Evolutionary conservation across 1,139 yeast genomes (phyloP).

Genomic region (Taiozyma sp.): DNA sequence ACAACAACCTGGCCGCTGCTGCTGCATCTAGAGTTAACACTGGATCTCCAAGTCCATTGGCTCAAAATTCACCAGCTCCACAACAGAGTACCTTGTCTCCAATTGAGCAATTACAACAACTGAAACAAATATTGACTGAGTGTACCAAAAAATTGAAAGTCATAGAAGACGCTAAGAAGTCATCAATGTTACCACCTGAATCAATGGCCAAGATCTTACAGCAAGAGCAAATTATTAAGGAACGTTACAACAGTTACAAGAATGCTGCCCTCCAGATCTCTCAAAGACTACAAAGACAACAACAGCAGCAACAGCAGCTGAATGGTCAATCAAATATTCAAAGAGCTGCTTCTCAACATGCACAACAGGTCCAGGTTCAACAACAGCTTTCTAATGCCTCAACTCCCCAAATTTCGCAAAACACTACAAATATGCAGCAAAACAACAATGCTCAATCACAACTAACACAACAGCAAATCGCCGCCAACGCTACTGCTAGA

Average conservation of each 20-base stretch:
- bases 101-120: slow-evolving; percentile 29
- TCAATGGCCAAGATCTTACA: slow-evolving; percentile 25
- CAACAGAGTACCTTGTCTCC: slow-evolving; percentile 11
- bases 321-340: neutral
- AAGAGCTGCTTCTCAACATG: neutral
- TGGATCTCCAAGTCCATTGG: slow-evolving; percentile 18
- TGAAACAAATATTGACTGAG: slow-evolving; percentile 32
- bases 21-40: slow-evolving; percentile 6
- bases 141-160: slow-evolving; percentile 38
- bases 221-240: slow-evolving; percentile 26
- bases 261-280: slow-evolving; percentile 19
- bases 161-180: slow-evolving; percentile 32
- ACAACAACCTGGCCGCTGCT: neutral
- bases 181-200: slow-evolving; percentile 30
- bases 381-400: slow-evolving; percentile 11
- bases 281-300: slow-evolving; percentile 17
- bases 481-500: slow-evolving; percentile 1
- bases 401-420: slow-evolving; percentile 1
- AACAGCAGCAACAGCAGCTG: slow-evolving; percentile 16
- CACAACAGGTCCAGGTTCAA: slow-evolving; percentile 16
- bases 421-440: neutral
- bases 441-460: slow-evolving; percentile 14
- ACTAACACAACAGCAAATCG: slow-evolving; percentile 3
- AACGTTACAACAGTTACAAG: slow-evolving; percentile 19
- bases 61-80: slow-evolving; percentile 7